Percentiles rank a stretch among this genome's conserved stretches.
These are phyloP conservation scores for Pseudogymnoascus verrucosus DNA, from an alignment of 2,329 filamentous ascomycete species.

Conservation along the genomic window DNA sequence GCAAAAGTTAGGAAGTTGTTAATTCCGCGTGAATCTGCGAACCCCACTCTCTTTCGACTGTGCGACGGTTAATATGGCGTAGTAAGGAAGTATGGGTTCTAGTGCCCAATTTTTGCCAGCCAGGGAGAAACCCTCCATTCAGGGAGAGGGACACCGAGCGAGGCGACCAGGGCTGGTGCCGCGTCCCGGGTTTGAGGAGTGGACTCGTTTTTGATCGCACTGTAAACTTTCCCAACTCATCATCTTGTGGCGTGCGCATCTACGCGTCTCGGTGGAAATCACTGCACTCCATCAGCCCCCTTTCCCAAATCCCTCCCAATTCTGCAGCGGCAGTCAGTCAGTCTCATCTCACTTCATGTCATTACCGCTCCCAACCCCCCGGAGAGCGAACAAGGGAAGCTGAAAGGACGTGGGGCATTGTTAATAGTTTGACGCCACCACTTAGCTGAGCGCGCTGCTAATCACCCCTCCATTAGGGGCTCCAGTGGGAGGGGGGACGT, in stretches of 20 bases:
- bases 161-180: conserved; percentile 3
- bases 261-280: not conserved
- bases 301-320: not conserved
- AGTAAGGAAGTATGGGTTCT: not conserved
- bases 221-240: not conserved
- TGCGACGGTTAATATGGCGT: not conserved
- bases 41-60: not conserved
- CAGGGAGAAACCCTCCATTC: not conserved
- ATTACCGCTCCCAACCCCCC: not conserved
- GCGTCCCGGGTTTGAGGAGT: not conserved
- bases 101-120: not conserved
- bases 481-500: not conserved
- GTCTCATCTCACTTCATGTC: not conserved
- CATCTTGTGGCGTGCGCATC: not conserved
- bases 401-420: not conserved
- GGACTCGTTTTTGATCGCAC: not conserved
- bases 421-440: not conserved
- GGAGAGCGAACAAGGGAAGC: not conserved
- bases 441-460: not conserved
- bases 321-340: not conserved
- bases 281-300: not conserved
- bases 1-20: not conserved
- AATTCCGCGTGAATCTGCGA: not conserved
- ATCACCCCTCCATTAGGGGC: not conserved
- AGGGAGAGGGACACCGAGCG: not conserved